Evolutionary conservation across 495 filamentous ascomycete species (phyloP), one percentile per base, ranked within the genome.

Genomic region (Aspergillus affinis): DNA sequence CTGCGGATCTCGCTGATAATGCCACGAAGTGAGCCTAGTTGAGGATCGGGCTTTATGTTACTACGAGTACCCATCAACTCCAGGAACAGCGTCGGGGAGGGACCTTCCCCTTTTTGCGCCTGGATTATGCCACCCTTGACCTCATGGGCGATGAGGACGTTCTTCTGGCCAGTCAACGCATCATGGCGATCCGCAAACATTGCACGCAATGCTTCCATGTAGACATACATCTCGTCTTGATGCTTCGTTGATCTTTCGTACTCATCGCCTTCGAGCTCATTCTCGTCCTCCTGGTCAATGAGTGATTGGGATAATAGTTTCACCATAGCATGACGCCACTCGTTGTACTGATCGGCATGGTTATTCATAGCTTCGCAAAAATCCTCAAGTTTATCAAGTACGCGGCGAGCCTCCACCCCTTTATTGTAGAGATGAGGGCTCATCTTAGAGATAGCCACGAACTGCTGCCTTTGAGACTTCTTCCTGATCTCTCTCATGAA

Each of bases 171-270:
- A 12, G 88, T 88, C 7, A 97, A 72, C 19, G 85, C 80, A 60
- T 89, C 85, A 57, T 91, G 83, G 20, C 92, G 86, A 72, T 97
- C 92, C 13, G 90, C 87, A 52, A 93, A 82, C 57, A 89, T 78
- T 0, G 87, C 85, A 55, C 90, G 79, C 30, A 97, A 75, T 17
- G 84, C 88, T 60, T 91, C 82, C 61, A 93, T 86, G 68, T 93
- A 96, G 18, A 89, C 89, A 74, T 91, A 90, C 41, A 96, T 86
- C 61, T 90, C 80, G 58, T 95, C 92, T 70, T 97, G 93, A 47
- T 88, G 80, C 69, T 90, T 90, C 0, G 90, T 93, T 3, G 93
- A 94, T 17, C 88, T 83, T 60, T 92, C 90, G 61, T 94, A 95
- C 69, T 97, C 93, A 21, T 97, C 85, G 36, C 94, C 93, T 45